A percentile compares a stretch with the other conserved stretches of the same genome.
Conservation (phyloP, 2,329 filamentous ascomycete genomes). For the Lasiodiplodia hormozganensis region DNA sequence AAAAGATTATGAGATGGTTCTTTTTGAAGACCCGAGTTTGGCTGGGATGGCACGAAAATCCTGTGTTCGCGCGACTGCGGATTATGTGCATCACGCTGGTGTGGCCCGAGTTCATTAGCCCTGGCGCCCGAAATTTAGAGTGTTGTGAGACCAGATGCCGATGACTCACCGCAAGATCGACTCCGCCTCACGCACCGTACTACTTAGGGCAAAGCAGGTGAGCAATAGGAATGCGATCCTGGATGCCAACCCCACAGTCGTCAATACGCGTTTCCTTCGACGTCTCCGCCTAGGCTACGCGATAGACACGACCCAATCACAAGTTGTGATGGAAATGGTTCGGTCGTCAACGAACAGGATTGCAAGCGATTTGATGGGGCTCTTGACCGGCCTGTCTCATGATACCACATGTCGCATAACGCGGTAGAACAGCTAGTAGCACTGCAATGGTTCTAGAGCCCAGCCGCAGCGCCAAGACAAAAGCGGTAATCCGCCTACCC, state of each 20-base stretch:
- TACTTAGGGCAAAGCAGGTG: neutral
- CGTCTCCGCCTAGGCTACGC: neutral
- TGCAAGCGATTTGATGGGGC: too few relatives aligned
- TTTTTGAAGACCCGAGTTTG: neutral
- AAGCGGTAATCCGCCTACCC: neutral
- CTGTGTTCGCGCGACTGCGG: neutral
- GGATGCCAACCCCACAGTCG: neutral
- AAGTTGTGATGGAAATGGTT: too few relatives aligned
- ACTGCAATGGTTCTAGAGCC: neutral
- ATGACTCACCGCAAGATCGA: neutral
- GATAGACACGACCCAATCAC: too few relatives aligned
- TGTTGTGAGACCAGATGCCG: neutral
- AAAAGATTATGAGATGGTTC: constrained; percentile 9
- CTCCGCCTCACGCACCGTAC: neutral
- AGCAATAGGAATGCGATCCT: neutral
- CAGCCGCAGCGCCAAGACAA: neutral
- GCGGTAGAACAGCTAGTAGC: neutral
- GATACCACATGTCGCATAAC: too few relatives aligned
- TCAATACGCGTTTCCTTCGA: neutral
- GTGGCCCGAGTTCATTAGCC: neutral
- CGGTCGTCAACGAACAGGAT: too few relatives aligned
- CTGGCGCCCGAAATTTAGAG: neutral
- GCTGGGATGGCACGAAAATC: neutral
- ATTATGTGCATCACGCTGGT: neutral
- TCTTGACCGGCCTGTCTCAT: too few relatives aligned